Conservation (phyloP, 2,329 filamentous ascomycete species). For the Penicillium sp. region DNA sequence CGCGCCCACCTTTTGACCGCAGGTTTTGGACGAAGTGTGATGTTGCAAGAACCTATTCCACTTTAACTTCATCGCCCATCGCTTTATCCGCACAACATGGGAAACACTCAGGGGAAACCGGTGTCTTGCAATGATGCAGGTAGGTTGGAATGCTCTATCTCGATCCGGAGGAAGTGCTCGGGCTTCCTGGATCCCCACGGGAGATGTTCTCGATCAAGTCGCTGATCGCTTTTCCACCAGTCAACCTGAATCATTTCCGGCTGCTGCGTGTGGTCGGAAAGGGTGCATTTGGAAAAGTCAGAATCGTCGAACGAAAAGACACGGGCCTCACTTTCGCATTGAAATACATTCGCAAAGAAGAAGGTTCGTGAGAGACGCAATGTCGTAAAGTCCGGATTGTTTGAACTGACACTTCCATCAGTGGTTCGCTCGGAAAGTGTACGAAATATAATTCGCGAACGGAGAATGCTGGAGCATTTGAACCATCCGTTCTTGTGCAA, state of each 20-base stretch:
- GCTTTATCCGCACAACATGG: conserved; percentile 58
- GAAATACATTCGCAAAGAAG: conserved; percentile 98
- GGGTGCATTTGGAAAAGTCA: conserved; percentile 96
- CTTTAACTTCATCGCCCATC: conserved; percentile 17
- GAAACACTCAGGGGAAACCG: conserved; percentile 91
- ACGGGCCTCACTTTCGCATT: conserved; percentile 89
- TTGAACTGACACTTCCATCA: conserved; percentile 41
- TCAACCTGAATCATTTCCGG: conserved; percentile 96
- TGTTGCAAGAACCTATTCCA: conserved; percentile 24
- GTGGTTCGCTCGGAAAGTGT: conserved; percentile 97
- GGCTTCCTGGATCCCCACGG: neutral
- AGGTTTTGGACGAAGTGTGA: conserved; percentile 16
- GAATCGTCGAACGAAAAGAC: conserved; percentile 97
- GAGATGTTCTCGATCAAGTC: conserved; percentile 6
- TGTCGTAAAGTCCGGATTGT: neutral
- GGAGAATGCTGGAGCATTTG: conserved; percentile 95
- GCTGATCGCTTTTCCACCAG: conserved; percentile 47
- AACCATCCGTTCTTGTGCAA: conserved; percentile 99
- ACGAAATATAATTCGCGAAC: conserved; percentile 94
- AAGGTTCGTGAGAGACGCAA: conserved; percentile 52
- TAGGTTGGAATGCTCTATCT: conserved; percentile 47
- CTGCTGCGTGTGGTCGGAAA: conserved; percentile 93
- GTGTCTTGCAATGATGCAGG: conserved; percentile 90
- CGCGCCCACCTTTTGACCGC: neutral
- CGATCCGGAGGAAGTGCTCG: neutral